Percentiles rank a stretch among this genome's conserved stretches.
These are phyloP conservation scores for Fusarium begoniae DNA, from an alignment of 2,329 filamentous ascomycete genomes.

Conservation along the genomic window DNA sequence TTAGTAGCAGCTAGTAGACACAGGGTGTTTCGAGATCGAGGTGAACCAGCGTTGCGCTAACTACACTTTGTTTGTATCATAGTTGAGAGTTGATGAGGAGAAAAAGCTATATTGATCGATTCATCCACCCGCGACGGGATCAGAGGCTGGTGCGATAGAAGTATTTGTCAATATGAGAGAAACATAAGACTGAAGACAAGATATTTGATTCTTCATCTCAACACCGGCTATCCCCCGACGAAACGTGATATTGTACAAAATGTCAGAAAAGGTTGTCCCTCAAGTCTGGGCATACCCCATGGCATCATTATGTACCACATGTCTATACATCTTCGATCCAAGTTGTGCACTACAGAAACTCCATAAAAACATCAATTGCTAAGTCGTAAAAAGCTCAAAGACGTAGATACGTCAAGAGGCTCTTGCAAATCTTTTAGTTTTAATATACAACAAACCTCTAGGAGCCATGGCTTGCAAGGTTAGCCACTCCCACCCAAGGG, in stretches of 20 bases:
- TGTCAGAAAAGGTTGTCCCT: neutral
- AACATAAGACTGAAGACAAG: conserved; percentile 11
- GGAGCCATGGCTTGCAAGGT: conserved; percentile 13
- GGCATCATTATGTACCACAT: neutral
- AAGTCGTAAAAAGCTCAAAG: conserved; percentile 27
- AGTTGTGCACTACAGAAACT: neutral
- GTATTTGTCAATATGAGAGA: conserved; percentile 11
- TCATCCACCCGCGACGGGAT: neutral
- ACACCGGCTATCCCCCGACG: neutral
- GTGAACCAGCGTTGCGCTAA: conserved; percentile 2
- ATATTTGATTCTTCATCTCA: conserved; percentile 7
- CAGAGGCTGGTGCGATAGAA: conserved; percentile 13
- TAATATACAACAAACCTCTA: conserved; percentile 35
- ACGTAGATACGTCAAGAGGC: conserved; percentile 10
- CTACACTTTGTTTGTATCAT: conserved; percentile 35
- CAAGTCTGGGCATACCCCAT: neutral
- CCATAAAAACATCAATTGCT: conserved; percentile 32
- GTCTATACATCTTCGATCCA: neutral
- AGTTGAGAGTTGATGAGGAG: conserved; percentile 4
- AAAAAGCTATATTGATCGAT: neutral
- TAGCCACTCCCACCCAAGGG: conserved; percentile 1
- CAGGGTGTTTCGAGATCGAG: neutral
- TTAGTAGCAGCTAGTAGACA: conserved; percentile 1
- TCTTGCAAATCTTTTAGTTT: conserved; percentile 25
- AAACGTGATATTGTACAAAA: neutral